Evolutionary conservation across 2,329 filamentous ascomycete species (phyloP).

Genomic region (Alternaria consortialis): DNA sequence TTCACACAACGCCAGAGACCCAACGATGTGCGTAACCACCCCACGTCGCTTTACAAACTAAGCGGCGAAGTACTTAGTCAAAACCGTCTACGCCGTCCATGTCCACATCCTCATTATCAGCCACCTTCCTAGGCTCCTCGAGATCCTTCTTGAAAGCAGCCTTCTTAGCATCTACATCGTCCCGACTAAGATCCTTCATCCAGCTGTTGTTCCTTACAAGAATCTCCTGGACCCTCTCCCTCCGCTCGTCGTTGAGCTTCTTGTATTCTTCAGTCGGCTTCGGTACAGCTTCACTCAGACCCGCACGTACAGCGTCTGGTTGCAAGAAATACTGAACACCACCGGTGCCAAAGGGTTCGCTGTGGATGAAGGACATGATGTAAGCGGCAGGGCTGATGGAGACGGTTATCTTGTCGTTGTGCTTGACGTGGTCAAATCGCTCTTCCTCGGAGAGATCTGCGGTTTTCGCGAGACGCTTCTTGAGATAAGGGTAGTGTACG

Average conservation of each 20-base stretch:
- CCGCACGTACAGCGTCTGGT: conserved; percentile 45
- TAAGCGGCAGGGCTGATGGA: conserved; percentile 57
- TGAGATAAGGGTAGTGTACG: conserved; percentile 54
- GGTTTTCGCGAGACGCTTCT: conserved; percentile 49
- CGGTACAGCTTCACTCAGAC: conserved; percentile 45
- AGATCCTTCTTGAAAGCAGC: conserved; percentile 43
- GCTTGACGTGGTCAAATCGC: conserved; percentile 40
- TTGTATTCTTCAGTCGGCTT: conserved; percentile 48
- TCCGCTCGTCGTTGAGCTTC: conserved; percentile 38
- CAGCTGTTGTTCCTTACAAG: conserved; percentile 56
- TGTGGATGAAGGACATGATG: conserved; percentile 55
- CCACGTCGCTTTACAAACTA: background rate
- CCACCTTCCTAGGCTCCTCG: conserved; percentile 33
- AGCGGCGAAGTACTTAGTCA: background rate
- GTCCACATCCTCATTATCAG: conserved; percentile 42
- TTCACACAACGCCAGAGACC: conserved; percentile 3
- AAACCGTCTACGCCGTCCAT: conserved; percentile 40
- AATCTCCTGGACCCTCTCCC: conserved; percentile 53
- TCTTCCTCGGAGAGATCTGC: conserved; percentile 47
- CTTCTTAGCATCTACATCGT: conserved; percentile 58
- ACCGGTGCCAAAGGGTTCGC: conserved; percentile 43
- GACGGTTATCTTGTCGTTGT: conserved; percentile 55
- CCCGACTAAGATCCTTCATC: conserved; percentile 58
- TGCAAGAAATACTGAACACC: conserved; percentile 55
- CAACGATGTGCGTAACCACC: conserved; percentile 4